Conservation (phyloP, 495 filamentous ascomycete species). For the Penicillium bovifimosum region DNA sequence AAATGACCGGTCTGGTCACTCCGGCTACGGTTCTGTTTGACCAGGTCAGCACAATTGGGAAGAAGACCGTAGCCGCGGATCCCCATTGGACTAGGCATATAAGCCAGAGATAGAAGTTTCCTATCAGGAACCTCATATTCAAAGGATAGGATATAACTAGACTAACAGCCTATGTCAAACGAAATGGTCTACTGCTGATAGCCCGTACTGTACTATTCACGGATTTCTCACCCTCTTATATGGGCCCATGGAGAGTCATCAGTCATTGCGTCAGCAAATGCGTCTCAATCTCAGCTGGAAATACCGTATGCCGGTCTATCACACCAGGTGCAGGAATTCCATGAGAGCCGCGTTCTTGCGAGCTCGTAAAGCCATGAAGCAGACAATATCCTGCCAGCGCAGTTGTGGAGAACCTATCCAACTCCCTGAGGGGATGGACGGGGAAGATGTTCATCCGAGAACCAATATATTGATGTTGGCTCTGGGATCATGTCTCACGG, state of each 20-base stretch:
- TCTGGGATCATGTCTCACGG: slow-evolving; percentile 5
- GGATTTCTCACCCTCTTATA: not conserved
- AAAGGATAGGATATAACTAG: not conserved
- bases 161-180: not conserved
- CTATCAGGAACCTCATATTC: slow-evolving; percentile 8
- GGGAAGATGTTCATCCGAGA: slow-evolving; percentile 4
- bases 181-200: not conserved
- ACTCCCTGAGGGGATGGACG: not conserved
- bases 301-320: not conserved
- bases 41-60: slow-evolving; percentile 31
- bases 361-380: not conserved
- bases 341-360: not conserved
- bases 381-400: not conserved
- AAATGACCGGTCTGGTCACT: slow-evolving; percentile 42
- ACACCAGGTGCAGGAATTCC: not conserved
- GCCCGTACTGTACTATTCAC: not conserved
- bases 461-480: slow-evolving; percentile 1
- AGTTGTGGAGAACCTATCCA: slow-evolving; percentile 1
- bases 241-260: not conserved
- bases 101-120: slow-evolving; percentile 2
- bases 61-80: slow-evolving; percentile 22
- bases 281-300: not conserved
- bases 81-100: slow-evolving; percentile 16
- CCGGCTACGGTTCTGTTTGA: slow-evolving; percentile 27
- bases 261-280: not conserved